Evolutionary conservation across 805 yeast genomes (phyloP).

Genomic region (Zygoascus ofunaensis): DNA sequence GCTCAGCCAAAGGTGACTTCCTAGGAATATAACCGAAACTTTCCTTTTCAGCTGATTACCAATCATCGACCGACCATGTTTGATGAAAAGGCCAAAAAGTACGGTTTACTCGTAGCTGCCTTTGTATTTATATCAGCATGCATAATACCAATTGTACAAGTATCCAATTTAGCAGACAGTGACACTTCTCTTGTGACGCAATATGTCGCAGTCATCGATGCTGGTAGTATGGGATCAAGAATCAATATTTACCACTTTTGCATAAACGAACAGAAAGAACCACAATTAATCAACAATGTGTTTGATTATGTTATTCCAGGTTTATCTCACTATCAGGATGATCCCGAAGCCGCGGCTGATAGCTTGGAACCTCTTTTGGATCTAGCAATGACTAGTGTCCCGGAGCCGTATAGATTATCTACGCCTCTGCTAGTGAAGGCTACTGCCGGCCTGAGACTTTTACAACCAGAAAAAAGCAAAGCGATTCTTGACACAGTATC

Average conservation of each 20-base stretch:
- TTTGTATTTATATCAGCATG: too few species aligned
- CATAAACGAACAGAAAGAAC: conserved; percentile 60
- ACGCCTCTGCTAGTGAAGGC: conserved; percentile 90
- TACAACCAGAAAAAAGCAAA: conserved; percentile 63
- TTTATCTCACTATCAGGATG: conserved; percentile 71
- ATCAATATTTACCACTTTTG: conserved; percentile 82
- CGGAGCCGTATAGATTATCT: conserved; percentile 57
- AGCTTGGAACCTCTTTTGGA: conserved; percentile 76
- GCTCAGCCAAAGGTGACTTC: too few species aligned
- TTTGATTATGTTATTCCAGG: conserved; percentile 89
- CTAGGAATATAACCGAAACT: too few species aligned
- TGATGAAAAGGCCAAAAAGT: too few species aligned
- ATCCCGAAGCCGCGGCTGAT: conserved; percentile 70
- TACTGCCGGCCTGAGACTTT: conserved; percentile 84
- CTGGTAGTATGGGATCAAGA: conserved; percentile 94
- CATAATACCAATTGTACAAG: too few species aligned
- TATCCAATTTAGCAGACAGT: too few species aligned
- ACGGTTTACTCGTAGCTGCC: too few species aligned
- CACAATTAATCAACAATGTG: conserved; percentile 63
- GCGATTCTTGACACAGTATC: conserved; percentile 68
- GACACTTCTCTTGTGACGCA: conserved; percentile 29
- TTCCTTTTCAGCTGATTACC: too few species aligned
- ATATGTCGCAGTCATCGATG: conserved; percentile 88
- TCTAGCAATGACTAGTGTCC: conserved; percentile 65
- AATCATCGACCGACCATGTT: too few species aligned